A percentile compares a stretch with the other conserved stretches of the same genome.
phyloP scores from a whole-genome alignment of 2,329 filamentous ascomycete species.

The Alternaria sp. region DNA sequence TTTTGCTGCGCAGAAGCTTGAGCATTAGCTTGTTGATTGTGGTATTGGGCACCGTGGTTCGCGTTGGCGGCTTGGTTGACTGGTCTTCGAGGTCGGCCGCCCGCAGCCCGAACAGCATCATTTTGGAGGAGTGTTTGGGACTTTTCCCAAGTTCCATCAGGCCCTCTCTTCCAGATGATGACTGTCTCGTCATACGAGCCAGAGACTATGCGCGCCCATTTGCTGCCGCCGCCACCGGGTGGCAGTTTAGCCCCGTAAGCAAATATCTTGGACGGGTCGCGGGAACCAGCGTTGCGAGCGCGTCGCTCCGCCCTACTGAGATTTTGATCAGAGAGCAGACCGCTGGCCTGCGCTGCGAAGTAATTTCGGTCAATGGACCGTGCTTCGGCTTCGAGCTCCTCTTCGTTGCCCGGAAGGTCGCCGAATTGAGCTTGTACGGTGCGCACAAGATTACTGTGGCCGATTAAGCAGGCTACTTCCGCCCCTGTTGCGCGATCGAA shows the following conservation, averaged over 20 bases:
- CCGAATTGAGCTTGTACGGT: constrained; percentile 96
- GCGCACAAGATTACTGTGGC: constrained; percentile 84
- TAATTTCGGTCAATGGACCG: constrained; percentile 76
- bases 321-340: constrained; percentile 49
- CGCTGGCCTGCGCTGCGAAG: constrained; percentile 64
- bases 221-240: constrained; percentile 87
- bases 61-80: constrained; percentile 34
- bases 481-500: constrained; percentile 87
- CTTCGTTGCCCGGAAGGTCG: constrained; percentile 80
- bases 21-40: constrained; percentile 25
- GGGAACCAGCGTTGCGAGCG: constrained; percentile 73
- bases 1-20: constrained; percentile 32
- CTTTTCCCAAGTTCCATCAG: constrained; percentile 83
- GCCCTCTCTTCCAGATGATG: constrained; percentile 90
- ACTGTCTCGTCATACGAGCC: constrained; percentile 96
- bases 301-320: constrained; percentile 48
- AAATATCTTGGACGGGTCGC: constrained; percentile 76
- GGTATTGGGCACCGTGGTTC: constrained; percentile 30
- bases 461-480: constrained; percentile 85
- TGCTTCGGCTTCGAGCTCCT: constrained; percentile 77
- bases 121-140: constrained; percentile 79
- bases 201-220: constrained; percentile 93
- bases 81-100: constrained; percentile 51
- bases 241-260: constrained; percentile 86
- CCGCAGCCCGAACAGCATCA: constrained; percentile 64